Evolutionary conservation across 2,329 filamentous ascomycete genomes (phyloP).

Genomic region (Macroventuria anomochaeta): DNA sequence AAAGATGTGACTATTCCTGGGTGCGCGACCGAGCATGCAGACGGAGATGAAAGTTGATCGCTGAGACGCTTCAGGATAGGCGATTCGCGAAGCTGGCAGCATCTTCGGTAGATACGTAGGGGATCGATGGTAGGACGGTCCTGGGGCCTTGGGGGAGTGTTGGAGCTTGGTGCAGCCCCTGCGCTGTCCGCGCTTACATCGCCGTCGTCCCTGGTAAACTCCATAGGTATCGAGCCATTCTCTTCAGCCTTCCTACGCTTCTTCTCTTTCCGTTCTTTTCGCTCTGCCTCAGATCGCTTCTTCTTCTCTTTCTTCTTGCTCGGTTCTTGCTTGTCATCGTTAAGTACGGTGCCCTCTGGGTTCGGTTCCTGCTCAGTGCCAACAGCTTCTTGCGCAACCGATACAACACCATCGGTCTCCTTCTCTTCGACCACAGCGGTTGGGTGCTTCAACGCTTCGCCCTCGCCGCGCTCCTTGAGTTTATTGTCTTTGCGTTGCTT

Average conservation of each 20-base stretch:
- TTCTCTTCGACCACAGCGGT: slow-evolving; percentile 62
- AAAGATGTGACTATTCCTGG: slow-evolving; percentile 82
- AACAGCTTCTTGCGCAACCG: slow-evolving; percentile 49
- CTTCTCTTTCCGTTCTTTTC: slow-evolving; percentile 90
- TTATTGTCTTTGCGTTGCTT: slow-evolving; percentile 63
- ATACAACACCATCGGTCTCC: slow-evolving; percentile 56
- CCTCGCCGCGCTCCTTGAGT: slow-evolving; percentile 73
- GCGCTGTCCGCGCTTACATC: slow-evolving; percentile 31
- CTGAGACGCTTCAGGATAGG: slow-evolving; percentile 91
- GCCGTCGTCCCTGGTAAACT: slow-evolving; percentile 73
- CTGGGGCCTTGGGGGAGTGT: slow-evolving; percentile 60
- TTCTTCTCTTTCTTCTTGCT: slow-evolving; percentile 93
- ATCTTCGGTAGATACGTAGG: slow-evolving; percentile 88
- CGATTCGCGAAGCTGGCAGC: slow-evolving; percentile 91
- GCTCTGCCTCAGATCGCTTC: slow-evolving; percentile 89
- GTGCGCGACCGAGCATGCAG: slow-evolving; percentile 67
- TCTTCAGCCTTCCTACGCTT: slow-evolving; percentile 84
- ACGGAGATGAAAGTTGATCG: slow-evolving; percentile 78
- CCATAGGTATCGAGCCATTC: slow-evolving; percentile 84
- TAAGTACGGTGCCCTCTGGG: slow-evolving; percentile 45
- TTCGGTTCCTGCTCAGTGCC: slow-evolving; percentile 52
- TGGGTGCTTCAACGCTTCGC: slow-evolving; percentile 73
- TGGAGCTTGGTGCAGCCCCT: slow-evolving; percentile 22
- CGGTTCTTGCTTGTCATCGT: slow-evolving; percentile 46
- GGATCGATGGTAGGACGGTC: slow-evolving; percentile 85